phyloP scores from a whole-genome alignment of 805 yeast species.

The Isabelozyma heimii region DNA sequence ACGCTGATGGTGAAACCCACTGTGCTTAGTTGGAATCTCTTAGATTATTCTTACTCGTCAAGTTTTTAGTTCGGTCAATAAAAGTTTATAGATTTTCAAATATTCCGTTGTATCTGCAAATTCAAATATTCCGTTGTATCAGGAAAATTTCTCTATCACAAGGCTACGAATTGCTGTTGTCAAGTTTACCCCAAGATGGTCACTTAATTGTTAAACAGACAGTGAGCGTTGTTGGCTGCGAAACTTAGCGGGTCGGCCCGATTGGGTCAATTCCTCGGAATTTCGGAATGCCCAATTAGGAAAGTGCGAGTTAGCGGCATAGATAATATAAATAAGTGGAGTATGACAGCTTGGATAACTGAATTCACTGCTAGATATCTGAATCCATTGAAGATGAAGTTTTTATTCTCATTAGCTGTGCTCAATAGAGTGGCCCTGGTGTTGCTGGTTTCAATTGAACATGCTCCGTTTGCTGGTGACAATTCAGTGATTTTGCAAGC shows the following conservation, averaged over 20 bases:
- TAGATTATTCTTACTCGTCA: not conserved
- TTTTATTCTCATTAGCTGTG: not conserved
- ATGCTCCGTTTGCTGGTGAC: not conserved
- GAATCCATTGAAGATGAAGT: not conserved
- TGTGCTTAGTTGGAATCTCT: slow-evolving; percentile 6
- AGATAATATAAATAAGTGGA: not conserved
- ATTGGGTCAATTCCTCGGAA: not conserved
- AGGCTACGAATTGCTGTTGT: too few relatives aligned
- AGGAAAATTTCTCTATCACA: too few relatives aligned
- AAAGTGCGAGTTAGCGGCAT: not conserved
- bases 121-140: not conserved
- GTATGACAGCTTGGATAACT: not conserved
- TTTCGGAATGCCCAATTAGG: not conserved
- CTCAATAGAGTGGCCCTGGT: not conserved
- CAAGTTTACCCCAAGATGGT: too few relatives aligned
- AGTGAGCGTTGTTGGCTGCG: not conserved
- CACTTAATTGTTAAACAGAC: too few relatives aligned
- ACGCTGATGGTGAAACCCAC: slow-evolving; percentile 13
- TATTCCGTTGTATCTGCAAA: not conserved
- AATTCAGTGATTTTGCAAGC: not conserved
- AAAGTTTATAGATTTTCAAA: not conserved
- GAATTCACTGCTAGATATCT: not conserved
- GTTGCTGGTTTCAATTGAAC: not conserved
- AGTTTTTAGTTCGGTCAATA: not conserved
- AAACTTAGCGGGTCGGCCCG: not conserved